Evolutionary conservation across 2,329 filamentous ascomycete species (phyloP).

Genomic region (Cladosporium sp.): DNA sequence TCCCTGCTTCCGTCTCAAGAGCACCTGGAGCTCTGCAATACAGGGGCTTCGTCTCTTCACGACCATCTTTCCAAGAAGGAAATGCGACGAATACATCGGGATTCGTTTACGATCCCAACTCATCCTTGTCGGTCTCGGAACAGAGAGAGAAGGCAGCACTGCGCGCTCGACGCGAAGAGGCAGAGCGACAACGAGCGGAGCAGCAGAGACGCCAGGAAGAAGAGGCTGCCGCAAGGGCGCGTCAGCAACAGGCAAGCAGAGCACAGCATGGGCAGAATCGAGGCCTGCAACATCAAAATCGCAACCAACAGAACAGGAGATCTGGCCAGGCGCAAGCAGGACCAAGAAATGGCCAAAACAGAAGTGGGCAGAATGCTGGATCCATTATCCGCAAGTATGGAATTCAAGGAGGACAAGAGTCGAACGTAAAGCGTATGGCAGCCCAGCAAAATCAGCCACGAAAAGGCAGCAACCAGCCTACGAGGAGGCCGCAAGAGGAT

Average conservation of each 20-base stretch:
- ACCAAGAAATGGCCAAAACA: neutral
- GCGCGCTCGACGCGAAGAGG: slow-evolving; percentile 12
- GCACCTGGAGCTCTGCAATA: slow-evolving; percentile 4
- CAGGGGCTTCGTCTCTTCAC: slow-evolving; percentile 1
- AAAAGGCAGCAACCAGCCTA: neutral
- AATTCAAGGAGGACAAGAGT: neutral
- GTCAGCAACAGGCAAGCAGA: neutral
- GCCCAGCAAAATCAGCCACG: neutral
- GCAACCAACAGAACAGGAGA: neutral
- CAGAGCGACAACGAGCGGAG: slow-evolving; percentile 20
- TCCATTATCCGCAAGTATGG: neutral
- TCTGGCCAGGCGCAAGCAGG: neutral
- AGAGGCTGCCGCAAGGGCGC: neutral
- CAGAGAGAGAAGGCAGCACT: slow-evolving; percentile 23
- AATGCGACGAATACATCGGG: neutral
- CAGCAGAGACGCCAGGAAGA: slow-evolving; percentile 16
- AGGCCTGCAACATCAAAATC: neutral
- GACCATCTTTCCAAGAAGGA: neutral
- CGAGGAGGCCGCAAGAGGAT: neutral
- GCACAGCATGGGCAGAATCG: neutral
- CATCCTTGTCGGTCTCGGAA: slow-evolving; percentile 26
- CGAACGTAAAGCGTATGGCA: neutral
- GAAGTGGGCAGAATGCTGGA: neutral
- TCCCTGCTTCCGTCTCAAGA: slow-evolving; percentile 18
- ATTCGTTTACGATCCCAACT: slow-evolving; percentile 28